Base-by-base conservation (phyloP, 1,139 yeast genomes). In the Pichia inconspicua region DNA sequence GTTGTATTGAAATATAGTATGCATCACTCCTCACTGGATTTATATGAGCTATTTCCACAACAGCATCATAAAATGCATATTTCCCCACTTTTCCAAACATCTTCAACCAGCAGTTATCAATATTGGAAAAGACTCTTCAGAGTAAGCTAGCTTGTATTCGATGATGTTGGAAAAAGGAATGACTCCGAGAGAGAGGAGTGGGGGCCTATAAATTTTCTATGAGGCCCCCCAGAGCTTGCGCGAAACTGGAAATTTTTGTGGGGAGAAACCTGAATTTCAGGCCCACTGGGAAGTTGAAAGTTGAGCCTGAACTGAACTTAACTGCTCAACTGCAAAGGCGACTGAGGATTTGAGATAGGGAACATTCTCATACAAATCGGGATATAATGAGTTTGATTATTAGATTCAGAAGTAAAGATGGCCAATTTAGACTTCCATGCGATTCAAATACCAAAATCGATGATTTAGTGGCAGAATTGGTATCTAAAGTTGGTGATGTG, bases 321-420 rank as follows among this genome's bases (percentile, higher is more conserved):
- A 22, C 22, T 22, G 22, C 5, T 4, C 22, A 22, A 22, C 22
- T 30, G 6, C 34, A 30, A 14, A 30, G 34, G 34, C 34, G 12
- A 30, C 5, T 22, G 22, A 22, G 22, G 22, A 22, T 22, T 22
- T 22, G 5, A 22, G 22, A 22, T 4, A 22, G 22, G 5, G 22
- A 22, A 22, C 22, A 22, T 4, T 22, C 5, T 14, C 14, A 14
- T 5, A 15, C 12, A 6, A 34, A 15, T 6, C 11, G 8, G 27
- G 27, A 19, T 9, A 37, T 4, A 8, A 37, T 37, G 40, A 22
- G 40, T 37, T 22, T 37, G 15, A 74, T 82, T 51, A 61, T 92
- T 49, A 75, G 98, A 62, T 87, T 92, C 66, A 76, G 96, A 61
- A 74, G 92, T 37, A 85, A 78, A 58, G 85, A 85, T 58, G 97